These are phyloP conservation scores for Sporothrix dimorphospora DNA, from an alignment of 2,329 filamentous ascomycete species.

Conservation along the genomic window DNA sequence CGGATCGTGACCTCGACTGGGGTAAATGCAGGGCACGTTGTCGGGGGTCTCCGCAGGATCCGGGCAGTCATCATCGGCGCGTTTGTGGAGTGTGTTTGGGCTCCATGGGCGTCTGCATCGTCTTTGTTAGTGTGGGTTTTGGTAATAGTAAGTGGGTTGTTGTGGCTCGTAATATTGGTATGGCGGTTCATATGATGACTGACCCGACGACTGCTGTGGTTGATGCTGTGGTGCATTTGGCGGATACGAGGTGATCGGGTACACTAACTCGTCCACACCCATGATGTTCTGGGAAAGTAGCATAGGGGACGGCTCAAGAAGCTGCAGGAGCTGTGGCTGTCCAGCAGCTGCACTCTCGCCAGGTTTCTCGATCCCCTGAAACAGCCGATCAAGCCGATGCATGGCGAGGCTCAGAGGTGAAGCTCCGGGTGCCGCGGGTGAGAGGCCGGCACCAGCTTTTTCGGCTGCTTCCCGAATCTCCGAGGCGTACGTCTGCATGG, in stretches of 20 bases:
- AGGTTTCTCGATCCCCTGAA: background rate
- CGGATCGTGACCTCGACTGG: background rate
- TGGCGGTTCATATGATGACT: conserved; percentile 17
- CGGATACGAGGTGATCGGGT: background rate
- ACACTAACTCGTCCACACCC: background rate
- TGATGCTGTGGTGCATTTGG: background rate
- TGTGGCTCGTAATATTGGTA: background rate
- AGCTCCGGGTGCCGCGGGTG: background rate
- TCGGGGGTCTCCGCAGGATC: background rate
- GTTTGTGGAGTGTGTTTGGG: background rate
- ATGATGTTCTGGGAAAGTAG: background rate
- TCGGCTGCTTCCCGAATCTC: background rate
- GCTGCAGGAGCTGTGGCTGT: background rate
- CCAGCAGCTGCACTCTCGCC: background rate
- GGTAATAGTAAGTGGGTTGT: background rate
- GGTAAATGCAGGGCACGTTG: conserved; percentile 4
- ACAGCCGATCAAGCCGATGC: background rate
- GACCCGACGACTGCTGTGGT: conserved; percentile 14
- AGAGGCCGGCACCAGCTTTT: background rate
- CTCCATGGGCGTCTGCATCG: background rate
- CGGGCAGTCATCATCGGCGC: conserved; percentile 5
- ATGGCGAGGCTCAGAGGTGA: background rate
- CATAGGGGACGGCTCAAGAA: background rate
- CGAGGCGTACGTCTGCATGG: conserved; percentile 1
- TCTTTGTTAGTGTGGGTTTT: conserved; percentile 8